A percentile compares a stretch with the other conserved stretches of the same genome.
These are phyloP conservation scores for Penicillium brasilianum DNA, from an alignment of 2,329 filamentous ascomycete species.

Conservation along the genomic window DNA sequence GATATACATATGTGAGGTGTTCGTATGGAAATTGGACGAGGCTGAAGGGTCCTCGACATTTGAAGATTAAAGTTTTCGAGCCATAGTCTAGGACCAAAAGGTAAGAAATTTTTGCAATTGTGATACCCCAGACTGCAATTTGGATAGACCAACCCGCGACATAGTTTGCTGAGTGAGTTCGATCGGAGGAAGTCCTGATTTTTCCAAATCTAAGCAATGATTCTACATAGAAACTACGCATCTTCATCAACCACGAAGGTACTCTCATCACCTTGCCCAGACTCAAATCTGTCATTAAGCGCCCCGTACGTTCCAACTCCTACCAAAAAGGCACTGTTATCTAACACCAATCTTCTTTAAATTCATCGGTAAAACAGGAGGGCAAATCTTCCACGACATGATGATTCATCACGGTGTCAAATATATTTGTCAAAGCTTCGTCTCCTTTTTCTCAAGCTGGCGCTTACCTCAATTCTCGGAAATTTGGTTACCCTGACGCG, in stretches of 20 bases:
- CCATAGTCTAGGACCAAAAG: no score
- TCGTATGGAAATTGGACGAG: no score
- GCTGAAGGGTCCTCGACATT: no score
- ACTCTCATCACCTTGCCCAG: not conserved
- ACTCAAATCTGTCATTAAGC: not conserved
- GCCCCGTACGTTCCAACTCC: not conserved
- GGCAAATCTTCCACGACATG: conserved; percentile 14
- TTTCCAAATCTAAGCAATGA: not conserved
- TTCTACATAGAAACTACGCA: not conserved
- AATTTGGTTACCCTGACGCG: conserved; percentile 6
- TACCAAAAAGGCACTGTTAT: not conserved
- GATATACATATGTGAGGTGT: no score
- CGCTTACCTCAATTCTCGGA: not conserved
- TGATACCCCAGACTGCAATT: not conserved
- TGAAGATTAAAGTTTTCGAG: no score
- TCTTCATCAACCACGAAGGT: not conserved
- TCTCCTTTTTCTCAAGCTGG: not conserved
- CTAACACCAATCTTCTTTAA: not conserved
- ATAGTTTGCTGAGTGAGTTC: not conserved
- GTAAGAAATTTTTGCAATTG: not conserved
- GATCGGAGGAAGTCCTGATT: not conserved
- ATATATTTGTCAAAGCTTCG: conserved; percentile 2
- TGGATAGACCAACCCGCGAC: not conserved
- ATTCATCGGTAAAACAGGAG: conserved; percentile 10
- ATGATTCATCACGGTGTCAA: conserved; percentile 8